Evolutionary conservation across 164 flowering plant species (phyloP).

Genomic region (Umbilicus rupestris): DNA sequence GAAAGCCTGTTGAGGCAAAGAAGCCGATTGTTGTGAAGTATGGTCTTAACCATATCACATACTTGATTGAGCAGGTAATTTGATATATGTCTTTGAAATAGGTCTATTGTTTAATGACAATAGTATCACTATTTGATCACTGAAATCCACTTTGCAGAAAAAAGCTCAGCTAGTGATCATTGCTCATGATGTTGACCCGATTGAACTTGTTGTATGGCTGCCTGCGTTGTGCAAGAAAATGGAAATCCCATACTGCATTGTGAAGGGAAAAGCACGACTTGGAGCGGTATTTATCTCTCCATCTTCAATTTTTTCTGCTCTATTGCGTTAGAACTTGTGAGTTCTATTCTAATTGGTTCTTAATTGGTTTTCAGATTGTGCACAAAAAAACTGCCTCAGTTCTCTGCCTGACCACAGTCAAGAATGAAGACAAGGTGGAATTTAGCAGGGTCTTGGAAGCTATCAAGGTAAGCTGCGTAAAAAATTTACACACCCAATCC

Average conservation of each 20-base stretch:
- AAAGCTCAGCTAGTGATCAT: constrained; percentile 75
- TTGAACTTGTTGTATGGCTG: constrained; percentile 82
- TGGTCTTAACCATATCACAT: constrained; percentile 69
- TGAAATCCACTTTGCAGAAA: constrained; percentile 7
- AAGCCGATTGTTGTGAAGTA: constrained; percentile 75
- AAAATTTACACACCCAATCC: too few relatives aligned
- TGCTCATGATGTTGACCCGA: constrained; percentile 83
- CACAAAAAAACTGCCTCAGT: constrained; percentile 80
- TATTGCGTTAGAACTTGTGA: too few relatives aligned
- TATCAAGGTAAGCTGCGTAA: constrained; percentile 39
- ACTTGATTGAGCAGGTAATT: constrained; percentile 62
- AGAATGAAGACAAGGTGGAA: constrained; percentile 81
- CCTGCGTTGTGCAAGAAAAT: constrained; percentile 80
- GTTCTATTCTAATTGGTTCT: neutral
- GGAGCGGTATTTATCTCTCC: constrained; percentile 41
- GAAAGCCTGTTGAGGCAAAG: constrained; percentile 48
- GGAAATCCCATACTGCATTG: constrained; percentile 81
- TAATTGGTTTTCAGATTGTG: constrained; percentile 37
- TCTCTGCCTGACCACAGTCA: constrained; percentile 67
- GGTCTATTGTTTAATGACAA: too few relatives aligned
- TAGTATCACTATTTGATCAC: too few relatives aligned
- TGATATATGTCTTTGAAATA: too few relatives aligned
- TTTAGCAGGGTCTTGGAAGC: constrained; percentile 77
- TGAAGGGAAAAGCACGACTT: constrained; percentile 71
- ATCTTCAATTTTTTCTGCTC: neutral